Evolutionary conservation across 306 rosid species (phyloP).

Genomic region (Rosa lucieae): DNA sequence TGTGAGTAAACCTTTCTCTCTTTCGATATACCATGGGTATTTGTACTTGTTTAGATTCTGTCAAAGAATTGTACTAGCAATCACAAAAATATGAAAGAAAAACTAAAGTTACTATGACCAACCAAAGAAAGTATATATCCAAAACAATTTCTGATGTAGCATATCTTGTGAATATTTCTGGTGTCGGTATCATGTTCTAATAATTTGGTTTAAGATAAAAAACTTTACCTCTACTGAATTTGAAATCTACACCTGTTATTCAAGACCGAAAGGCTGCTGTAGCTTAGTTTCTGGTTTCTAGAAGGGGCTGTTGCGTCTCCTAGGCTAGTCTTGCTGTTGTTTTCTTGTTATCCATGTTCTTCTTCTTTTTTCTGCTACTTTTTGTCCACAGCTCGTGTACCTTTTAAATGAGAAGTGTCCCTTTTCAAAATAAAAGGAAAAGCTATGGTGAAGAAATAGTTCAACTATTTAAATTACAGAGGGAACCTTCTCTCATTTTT

Average conservation of each 20-base stretch:
- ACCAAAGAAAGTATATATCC: background rate
- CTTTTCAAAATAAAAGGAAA: background rate
- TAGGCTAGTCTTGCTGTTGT: background rate
- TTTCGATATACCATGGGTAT: background rate
- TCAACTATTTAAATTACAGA: background rate
- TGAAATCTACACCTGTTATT: background rate
- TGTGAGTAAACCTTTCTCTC: background rate
- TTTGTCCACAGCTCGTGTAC: background rate
- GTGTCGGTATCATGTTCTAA: background rate
- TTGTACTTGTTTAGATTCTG: background rate
- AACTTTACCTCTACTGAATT: background rate
- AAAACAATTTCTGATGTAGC: background rate
- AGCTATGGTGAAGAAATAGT: background rate
- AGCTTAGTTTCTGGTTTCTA: background rate
- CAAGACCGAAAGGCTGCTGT: background rate
- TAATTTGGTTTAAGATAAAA: background rate
- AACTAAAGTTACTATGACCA: background rate
- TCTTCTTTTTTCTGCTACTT: background rate
- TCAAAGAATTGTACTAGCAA: background rate
- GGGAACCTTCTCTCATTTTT: background rate
- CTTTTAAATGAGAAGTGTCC: background rate
- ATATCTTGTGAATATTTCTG: background rate
- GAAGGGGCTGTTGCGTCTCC: background rate
- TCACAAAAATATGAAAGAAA: background rate
- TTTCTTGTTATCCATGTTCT: background rate